phyloP scores from a whole-genome alignment of 1,139 yeast species.

The Meyerozyma sp. region DNA sequence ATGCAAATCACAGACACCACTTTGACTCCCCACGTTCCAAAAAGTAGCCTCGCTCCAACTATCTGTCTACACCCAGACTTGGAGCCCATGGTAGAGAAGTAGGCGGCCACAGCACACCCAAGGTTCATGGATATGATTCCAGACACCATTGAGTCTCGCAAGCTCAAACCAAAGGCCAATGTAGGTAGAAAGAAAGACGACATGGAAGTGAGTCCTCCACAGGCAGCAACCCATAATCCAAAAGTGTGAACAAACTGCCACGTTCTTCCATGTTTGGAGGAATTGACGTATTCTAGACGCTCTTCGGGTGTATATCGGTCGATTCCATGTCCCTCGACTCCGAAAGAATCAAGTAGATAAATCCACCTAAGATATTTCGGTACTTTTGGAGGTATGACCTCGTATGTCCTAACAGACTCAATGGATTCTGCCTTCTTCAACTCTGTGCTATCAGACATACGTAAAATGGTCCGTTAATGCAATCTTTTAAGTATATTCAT shows the following conservation, averaged over 20 bases:
- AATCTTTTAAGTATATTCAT: background rate
- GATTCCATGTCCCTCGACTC: slow-evolving; percentile 28
- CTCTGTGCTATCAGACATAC: background rate
- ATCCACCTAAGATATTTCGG: slow-evolving; percentile 9
- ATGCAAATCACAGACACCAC: slow-evolving; percentile 29
- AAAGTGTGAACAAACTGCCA: slow-evolving; percentile 16
- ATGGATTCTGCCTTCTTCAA: background rate
- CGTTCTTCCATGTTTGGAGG: slow-evolving; percentile 3
- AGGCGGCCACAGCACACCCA: slow-evolving; percentile 37
- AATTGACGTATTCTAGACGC: slow-evolving; percentile 7
- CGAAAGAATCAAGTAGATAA: slow-evolving; percentile 19
- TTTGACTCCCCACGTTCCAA: slow-evolving; percentile 37
- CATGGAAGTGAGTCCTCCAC: slow-evolving; percentile 39
- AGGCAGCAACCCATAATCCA: slow-evolving; percentile 34
- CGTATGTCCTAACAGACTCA: background rate
- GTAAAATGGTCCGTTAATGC: background rate
- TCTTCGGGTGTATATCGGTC: slow-evolving; percentile 24
- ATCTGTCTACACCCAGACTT: slow-evolving; percentile 38
- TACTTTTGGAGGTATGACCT: background rate
- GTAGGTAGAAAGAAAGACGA: slow-evolving; percentile 33
- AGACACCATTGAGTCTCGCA: slow-evolving; percentile 24
- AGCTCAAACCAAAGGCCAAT: slow-evolving; percentile 22
- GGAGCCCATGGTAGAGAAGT: slow-evolving; percentile 37
- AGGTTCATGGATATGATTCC: slow-evolving; percentile 26
- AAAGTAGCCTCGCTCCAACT: slow-evolving; percentile 34